Base-by-base conservation (phyloP, 495 filamentous ascomycete species). In the Penicillium nucicola region DNA sequence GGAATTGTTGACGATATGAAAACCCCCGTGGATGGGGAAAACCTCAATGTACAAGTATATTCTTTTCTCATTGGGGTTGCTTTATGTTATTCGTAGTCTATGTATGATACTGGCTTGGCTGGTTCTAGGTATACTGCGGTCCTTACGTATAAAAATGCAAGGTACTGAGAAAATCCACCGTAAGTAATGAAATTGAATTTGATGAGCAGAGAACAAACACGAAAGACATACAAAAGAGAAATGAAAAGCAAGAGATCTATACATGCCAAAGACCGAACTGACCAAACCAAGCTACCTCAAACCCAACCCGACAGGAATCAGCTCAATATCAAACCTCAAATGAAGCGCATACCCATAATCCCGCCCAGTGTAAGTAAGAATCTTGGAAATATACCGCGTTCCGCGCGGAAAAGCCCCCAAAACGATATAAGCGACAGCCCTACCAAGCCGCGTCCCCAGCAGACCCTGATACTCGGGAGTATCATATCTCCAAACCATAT, bases 11-110 rank as follows among this genome's bases (percentile, higher is more conserved):
- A 44, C 17, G 36, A 33, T 33, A 28, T 23, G 37, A 33, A 22
- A 48, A n/a, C 5, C 13, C 8, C 13, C 10, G 13, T 19, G 18
- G 36, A 20, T 40, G 18, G 36, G 30, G 13, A 31, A 20, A 17
- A 14, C 11, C 13, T 41, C 36, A 41, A 48, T 48, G 46, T 48
- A 48, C 37, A 48, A 48, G 17, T 48, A 48, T 48, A n/a, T 18
- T 15, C 31, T 40, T 10, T 20, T 28, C n/a, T n/a, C 20, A 28
- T n/a, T 40, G 25, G 20, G 20, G 20, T 22, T 22, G 20, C 15
- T 19, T 32, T 14, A 1, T n/a, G 4, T 28, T 10, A 22, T 7
- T 34, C 22, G 13, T 45, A 45, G 4, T 15, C 8, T 18, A 15
- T 18, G 9, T 15, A n/a, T 41, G 39, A 28, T 8, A 23, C 22